Conservation (phyloP, 495 filamentous ascomycete genomes). For the Penicillium cataractarum region DNA sequence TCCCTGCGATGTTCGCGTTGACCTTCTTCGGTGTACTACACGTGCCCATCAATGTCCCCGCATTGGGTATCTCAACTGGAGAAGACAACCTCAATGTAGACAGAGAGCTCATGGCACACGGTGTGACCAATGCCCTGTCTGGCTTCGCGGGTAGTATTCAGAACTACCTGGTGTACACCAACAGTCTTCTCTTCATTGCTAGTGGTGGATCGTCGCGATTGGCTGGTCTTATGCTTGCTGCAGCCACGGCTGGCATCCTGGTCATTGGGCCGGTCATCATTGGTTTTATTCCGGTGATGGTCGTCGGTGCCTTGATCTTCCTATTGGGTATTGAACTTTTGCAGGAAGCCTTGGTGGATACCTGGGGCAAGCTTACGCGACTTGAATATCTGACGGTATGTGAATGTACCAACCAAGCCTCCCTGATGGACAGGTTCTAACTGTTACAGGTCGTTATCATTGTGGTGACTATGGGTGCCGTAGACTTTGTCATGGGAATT, state of each 20-base stretch:
- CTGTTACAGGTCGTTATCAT: constrained; percentile 75
- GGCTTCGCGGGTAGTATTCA: constrained; percentile 85
- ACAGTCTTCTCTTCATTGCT: constrained; percentile 91
- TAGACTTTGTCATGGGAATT: constrained; percentile 95
- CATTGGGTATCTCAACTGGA: constrained; percentile 81
- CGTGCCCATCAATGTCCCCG: constrained; percentile 96
- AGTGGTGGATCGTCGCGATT: constrained; percentile 85
- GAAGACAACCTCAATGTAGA: constrained; percentile 92
- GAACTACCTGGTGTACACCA: constrained; percentile 97
- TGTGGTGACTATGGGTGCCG: constrained; percentile 91
- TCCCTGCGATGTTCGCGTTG: constrained; percentile 95
- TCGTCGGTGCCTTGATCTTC: constrained; percentile 94
- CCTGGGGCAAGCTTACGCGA: constrained; percentile 79
- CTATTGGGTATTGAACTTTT: constrained; percentile 89
- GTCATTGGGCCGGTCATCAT: constrained; percentile 83
- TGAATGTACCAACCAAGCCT: background rate
- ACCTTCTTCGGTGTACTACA: constrained; percentile 98
- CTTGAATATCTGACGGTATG: constrained; percentile 87
- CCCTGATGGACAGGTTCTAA: background rate
- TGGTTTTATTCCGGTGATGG: constrained; percentile 94
- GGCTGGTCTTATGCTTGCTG: constrained; percentile 84
- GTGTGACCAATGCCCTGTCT: constrained; percentile 88
- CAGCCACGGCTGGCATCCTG: constrained; percentile 78
- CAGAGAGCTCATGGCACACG: constrained; percentile 89
- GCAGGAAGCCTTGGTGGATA: constrained; percentile 82